Percentiles rank a stretch among this genome's conserved stretches.
phyloP scores from a whole-genome alignment of 306 rosid genomes.

The Prunus davidiana region DNA sequence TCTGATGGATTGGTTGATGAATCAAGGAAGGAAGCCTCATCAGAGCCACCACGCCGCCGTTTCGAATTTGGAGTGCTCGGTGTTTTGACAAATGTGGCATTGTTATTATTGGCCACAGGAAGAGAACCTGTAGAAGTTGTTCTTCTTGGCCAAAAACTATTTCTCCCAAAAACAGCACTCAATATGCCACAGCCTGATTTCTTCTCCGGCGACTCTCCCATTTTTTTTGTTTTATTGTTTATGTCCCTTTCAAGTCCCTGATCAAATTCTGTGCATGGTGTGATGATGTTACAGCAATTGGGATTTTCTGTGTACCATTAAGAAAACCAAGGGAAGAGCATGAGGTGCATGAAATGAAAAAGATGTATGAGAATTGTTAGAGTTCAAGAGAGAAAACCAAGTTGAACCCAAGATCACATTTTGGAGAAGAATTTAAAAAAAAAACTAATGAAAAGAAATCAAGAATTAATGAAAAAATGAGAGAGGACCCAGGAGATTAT shows the following conservation, averaged over 20 bases:
- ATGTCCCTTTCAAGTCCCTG: background rate
- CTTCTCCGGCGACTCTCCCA: slow-evolving; percentile 62
- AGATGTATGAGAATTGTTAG: background rate
- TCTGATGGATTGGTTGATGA: slow-evolving; percentile 4
- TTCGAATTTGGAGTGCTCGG: slow-evolving; percentile 33
- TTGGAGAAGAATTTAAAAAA: background rate
- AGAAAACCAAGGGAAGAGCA: background rate
- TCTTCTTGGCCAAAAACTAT: slow-evolving; percentile 33
- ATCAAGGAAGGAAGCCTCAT: slow-evolving; percentile 13
- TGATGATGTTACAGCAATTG: background rate
- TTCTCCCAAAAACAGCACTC: slow-evolving; percentile 57
- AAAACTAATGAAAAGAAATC: background rate
- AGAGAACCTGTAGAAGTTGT: slow-evolving; percentile 31
- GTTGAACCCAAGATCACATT: slow-evolving; percentile 7
- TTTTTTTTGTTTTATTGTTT: slow-evolving; percentile 13
- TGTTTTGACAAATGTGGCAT: slow-evolving; percentile 31
- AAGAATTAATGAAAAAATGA: background rate
- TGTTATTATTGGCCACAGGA: background rate
- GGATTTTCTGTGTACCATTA: background rate
- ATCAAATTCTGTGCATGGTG: background rate
- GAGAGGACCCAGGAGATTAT: slow-evolving; percentile 37
- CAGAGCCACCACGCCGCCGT: slow-evolving; percentile 36
- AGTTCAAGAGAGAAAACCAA: background rate
- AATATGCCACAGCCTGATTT: slow-evolving; percentile 70
- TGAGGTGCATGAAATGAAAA: background rate